Conservation (phyloP, 345 rosid species). For the Abelmoschus esculentus region DNA sequence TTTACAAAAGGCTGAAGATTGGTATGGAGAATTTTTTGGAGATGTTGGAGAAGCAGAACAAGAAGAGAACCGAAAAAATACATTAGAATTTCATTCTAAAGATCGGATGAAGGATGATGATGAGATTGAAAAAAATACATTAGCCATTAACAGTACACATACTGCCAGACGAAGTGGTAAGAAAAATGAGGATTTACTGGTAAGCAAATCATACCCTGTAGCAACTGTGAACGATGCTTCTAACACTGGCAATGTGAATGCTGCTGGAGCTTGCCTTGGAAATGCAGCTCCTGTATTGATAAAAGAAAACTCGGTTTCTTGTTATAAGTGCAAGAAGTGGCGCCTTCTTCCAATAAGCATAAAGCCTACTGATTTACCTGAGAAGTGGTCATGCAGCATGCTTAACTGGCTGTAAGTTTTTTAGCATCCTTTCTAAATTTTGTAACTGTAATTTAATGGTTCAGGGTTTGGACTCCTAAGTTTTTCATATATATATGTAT, state of each 20-base stretch:
- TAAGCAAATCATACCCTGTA: slow-evolving; percentile 27
- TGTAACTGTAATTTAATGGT: neutral
- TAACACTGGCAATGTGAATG: slow-evolving; percentile 23
- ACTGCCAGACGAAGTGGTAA: slow-evolving; percentile 37
- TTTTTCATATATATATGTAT: neutral
- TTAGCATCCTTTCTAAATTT: neutral
- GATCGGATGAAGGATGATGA: slow-evolving; percentile 30
- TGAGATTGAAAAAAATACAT: slow-evolving; percentile 31
- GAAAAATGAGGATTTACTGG: slow-evolving; percentile 25
- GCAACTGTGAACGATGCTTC: slow-evolving; percentile 24
- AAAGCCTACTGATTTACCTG: slow-evolving; percentile 59
- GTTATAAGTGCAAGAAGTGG: slow-evolving; percentile 86
- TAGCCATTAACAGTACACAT: slow-evolving; percentile 20
- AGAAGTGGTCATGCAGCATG: slow-evolving; percentile 92
- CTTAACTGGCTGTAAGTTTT: slow-evolving; percentile 93
- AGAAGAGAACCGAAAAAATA: slow-evolving; percentile 43
- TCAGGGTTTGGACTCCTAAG: neutral
- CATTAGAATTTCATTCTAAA: slow-evolving; percentile 26
- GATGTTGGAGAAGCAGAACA: slow-evolving; percentile 52
- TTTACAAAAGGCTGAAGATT: slow-evolving; percentile 45
- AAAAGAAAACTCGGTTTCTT: slow-evolving; percentile 76
- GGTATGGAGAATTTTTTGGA: slow-evolving; percentile 72
- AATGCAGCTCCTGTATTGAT: slow-evolving; percentile 40
- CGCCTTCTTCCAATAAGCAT: slow-evolving; percentile 81
- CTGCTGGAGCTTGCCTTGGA: slow-evolving; percentile 36